These are phyloP conservation scores for Pseudonectria buxi DNA, from an alignment of 2,329 filamentous ascomycete genomes.

Conservation along the genomic window DNA sequence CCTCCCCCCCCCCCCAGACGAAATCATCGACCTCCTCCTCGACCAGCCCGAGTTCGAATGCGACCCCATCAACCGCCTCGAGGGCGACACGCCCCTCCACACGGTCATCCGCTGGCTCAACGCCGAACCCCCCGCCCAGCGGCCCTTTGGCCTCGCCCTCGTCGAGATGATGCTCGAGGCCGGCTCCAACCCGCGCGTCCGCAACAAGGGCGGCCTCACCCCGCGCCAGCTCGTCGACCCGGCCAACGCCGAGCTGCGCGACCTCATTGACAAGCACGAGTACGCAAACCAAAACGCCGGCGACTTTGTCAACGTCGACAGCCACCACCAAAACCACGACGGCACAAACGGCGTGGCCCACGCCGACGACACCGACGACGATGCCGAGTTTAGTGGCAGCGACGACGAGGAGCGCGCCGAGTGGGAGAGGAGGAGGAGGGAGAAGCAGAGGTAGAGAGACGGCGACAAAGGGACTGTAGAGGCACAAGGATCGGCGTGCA, in stretches of 20 bases:
- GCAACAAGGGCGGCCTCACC: constrained; percentile 68
- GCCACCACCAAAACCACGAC: constrained; percentile 5
- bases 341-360: constrained; percentile 15
- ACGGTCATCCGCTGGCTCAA: constrained; percentile 73
- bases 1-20: constrained; percentile 44
- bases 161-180: constrained; percentile 79
- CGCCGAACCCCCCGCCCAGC: constrained; percentile 54
- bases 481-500: no score
- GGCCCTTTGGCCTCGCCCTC: constrained; percentile 57
- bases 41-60: constrained; percentile 82
- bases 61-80: constrained; percentile 64
- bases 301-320: constrained; percentile 44
- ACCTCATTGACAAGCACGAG: constrained; percentile 64
- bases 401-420: constrained; percentile 58
- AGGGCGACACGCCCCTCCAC: constrained; percentile 75
- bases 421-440: constrained; percentile 48
- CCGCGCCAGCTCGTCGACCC: constrained; percentile 69
- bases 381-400: constrained; percentile 57
- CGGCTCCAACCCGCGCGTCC: constrained; percentile 51
- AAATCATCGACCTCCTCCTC: constrained; percentile 73
- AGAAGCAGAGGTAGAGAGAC: constrained; percentile 23
- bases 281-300: constrained; percentile 53
- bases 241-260: constrained; percentile 53
- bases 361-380: constrained; percentile 39
- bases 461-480: no score